phyloP scores from a whole-genome alignment of 2,329 filamentous ascomycete genomes.

The Aureobasidium sp. region DNA sequence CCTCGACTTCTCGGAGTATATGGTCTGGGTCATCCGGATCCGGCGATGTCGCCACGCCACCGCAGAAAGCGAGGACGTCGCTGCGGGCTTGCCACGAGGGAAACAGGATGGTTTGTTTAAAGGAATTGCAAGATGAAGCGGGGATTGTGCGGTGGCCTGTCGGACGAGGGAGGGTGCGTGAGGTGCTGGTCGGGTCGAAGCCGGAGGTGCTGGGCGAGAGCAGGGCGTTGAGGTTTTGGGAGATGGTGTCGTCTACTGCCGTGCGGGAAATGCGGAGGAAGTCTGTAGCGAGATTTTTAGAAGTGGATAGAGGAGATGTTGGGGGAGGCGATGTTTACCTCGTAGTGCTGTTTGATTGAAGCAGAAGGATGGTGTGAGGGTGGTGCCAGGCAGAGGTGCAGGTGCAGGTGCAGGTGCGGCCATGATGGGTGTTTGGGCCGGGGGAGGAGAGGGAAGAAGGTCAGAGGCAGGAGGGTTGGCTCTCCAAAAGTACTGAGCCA shows the following conservation, averaged over 20 bases:
- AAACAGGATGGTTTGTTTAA: constrained; percentile 74
- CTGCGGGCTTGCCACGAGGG: constrained; percentile 79
- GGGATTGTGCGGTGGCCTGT: constrained; percentile 50
- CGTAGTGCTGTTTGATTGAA: constrained; percentile 45
- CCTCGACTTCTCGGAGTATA: constrained; percentile 61
- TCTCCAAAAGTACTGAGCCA: constrained; percentile 28
- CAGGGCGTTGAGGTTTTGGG: constrained; percentile 85
- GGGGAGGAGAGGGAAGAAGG: constrained; percentile 14
- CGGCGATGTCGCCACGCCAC: constrained; percentile 75
- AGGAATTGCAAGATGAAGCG: constrained; percentile 56
- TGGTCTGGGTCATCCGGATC: constrained; percentile 82
- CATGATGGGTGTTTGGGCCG: constrained; percentile 14
- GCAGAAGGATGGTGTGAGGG: constrained; percentile 44
- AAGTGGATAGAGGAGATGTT: constrained; percentile 21
- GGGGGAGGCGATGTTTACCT: constrained; percentile 30
- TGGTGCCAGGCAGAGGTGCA: too few species aligned
- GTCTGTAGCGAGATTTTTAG: constrained; percentile 49
- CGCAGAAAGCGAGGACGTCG: constrained; percentile 83
- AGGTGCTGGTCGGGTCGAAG: constrained; percentile 76
- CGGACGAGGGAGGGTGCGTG: constrained; percentile 50
- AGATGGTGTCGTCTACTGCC: constrained; percentile 86
- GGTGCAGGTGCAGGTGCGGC: constrained; percentile 13
- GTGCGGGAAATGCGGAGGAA: constrained; percentile 81
- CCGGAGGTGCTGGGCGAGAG: constrained; percentile 63
- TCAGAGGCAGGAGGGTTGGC: constrained; percentile 11